phyloP scores from a whole-genome alignment of 345 rosid species.

The Acer campestre region DNA sequence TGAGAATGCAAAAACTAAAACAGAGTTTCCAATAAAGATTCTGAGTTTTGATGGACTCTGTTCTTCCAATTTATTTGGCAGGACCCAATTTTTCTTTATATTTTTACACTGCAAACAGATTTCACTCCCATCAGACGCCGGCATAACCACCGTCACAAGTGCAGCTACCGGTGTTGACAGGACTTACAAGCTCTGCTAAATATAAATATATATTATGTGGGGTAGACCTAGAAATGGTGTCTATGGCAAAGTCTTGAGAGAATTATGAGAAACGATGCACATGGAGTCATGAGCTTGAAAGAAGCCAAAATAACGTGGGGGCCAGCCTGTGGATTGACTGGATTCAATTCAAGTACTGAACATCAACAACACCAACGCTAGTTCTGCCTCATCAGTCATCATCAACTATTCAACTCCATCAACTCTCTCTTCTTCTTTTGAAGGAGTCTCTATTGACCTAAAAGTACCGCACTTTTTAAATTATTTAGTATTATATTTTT shows the following conservation, averaged over 20 bases:
- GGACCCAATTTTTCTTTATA: background rate
- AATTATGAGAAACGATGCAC: slow-evolving; percentile 17
- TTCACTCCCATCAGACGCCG: slow-evolving; percentile 28
- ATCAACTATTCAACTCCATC: background rate
- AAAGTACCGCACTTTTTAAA: too few species aligned
- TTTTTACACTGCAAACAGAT: background rate
- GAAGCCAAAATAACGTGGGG: slow-evolving; percentile 29
- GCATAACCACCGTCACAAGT: slow-evolving; percentile 52
- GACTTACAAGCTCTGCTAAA: background rate
- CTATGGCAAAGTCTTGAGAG: background rate
- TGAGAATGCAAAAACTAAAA: too few species aligned
- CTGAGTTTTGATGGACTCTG: too few species aligned
- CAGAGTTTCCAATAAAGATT: too few species aligned
- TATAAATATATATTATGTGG: too few species aligned
- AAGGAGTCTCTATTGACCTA: too few species aligned
- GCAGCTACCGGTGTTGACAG: slow-evolving; percentile 40
- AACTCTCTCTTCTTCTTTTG: background rate
- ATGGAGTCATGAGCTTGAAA: slow-evolving; percentile 27
- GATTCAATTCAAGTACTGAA: background rate
- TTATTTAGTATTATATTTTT: too few species aligned
- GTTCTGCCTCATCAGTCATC: background rate
- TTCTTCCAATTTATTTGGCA: too few species aligned
- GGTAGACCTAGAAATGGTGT: background rate
- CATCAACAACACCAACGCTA: background rate
- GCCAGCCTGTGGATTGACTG: slow-evolving; percentile 34